Conservation (phyloP, 768 basidiomycete genomes). For the Phaeotremella skinneri region DNA sequence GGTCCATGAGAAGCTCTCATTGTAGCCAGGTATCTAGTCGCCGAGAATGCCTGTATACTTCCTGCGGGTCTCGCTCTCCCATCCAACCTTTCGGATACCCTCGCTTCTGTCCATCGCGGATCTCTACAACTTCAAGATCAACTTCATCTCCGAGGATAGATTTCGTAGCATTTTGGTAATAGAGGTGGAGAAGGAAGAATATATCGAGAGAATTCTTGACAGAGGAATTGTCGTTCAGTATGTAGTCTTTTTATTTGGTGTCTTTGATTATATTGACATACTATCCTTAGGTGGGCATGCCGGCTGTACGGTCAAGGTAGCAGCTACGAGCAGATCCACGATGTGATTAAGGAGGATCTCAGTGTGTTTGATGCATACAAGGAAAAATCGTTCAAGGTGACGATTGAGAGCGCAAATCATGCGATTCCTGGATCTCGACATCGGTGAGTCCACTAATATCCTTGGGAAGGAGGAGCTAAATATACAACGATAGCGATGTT, state of each 20-base stretch:
- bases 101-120: conserved; percentile 76
- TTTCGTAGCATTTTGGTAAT: conserved; percentile 34
- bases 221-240: conserved; percentile 84
- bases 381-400: conserved; percentile 73
- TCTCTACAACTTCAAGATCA: conserved; percentile 65
- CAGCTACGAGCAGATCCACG: conserved; percentile 70
- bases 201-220: conserved; percentile 68
- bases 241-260: conserved; percentile 30
- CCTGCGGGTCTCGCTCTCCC: conserved; percentile 75
- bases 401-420: conserved; percentile 58
- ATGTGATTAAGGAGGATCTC: conserved; percentile 59
- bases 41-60: conserved; percentile 56
- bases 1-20: neutral
- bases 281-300: conserved; percentile 60
- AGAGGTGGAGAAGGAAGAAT: conserved; percentile 64
- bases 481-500: conserved; percentile 46
- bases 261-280: conserved; percentile 6
- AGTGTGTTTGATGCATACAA: conserved; percentile 58
- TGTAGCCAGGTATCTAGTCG: neutral
- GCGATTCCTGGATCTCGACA: conserved; percentile 19
- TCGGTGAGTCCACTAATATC: conserved; percentile 18
- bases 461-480: neutral
- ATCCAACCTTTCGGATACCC: conserved; percentile 78
- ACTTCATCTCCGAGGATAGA: conserved; percentile 57
- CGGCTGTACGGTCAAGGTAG: conserved; percentile 72